These are phyloP conservation scores for Cocos nucifera DNA, from an alignment of 176 grass and related monocot genomes.

Conservation along the genomic window DNA sequence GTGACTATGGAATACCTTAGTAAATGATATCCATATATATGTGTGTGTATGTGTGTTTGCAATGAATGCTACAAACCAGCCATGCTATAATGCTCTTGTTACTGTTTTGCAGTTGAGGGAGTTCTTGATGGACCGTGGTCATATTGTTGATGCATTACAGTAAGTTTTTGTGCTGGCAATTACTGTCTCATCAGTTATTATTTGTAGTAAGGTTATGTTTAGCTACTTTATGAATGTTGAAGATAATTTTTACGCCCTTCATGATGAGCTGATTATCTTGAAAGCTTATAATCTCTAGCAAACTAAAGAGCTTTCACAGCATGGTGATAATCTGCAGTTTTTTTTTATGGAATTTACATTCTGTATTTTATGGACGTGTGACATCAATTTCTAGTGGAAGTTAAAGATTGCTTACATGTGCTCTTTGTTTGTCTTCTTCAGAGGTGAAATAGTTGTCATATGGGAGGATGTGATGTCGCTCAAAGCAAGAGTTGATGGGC, in stretches of 20 bases:
- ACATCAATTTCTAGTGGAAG: neutral
- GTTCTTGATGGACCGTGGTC: conserved; percentile 46
- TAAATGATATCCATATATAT: conserved; percentile 7
- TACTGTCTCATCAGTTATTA: neutral
- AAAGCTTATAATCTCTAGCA: no score
- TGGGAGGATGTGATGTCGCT: conserved; percentile 33
- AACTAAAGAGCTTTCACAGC: no score
- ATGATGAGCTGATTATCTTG: no score
- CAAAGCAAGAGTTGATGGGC: conserved; percentile 32
- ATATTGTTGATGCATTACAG: conserved; percentile 59
- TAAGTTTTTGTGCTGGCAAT: conserved; percentile 25
- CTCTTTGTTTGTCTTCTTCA: conserved; percentile 19
- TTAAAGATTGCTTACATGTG: conserved; percentile 3
- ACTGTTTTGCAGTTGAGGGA: conserved; percentile 58
- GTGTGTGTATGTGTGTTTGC: neutral
- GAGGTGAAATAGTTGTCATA: conserved; percentile 55
- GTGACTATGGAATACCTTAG: neutral
- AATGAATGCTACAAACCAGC: neutral
- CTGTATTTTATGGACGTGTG: no score
- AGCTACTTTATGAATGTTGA: no score
- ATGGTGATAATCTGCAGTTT: no score
- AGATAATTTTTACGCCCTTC: no score
- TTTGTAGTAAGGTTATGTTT: no score
- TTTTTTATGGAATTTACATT: no score
- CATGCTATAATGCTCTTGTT: conserved; percentile 12